Base-by-base conservation (phyloP, 1,284 basidiomycete species). In the Apiotrichum akiyoshidainum region DNA sequence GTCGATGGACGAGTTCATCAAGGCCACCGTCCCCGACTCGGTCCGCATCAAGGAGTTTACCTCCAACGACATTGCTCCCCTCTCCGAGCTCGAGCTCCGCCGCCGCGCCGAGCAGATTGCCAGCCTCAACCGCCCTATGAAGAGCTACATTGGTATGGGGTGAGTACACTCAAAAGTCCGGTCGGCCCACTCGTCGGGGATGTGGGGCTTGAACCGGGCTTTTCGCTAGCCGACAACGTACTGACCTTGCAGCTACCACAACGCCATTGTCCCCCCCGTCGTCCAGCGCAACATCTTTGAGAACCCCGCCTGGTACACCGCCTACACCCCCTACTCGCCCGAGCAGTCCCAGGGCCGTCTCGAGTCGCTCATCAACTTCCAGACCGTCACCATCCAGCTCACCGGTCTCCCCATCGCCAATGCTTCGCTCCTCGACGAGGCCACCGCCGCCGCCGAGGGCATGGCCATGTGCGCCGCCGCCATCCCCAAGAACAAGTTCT, bases 291-390 rank as follows among this genome's bases (percentile, higher is more conserved):
- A 95, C 74, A 90, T 95, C 63, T 87, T 92, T 80, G 94, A 99
- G 79, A 98, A 96, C 75, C 95, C 94, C 26, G 90, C 88, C 12
- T 99, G 95, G 95, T 98, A 98, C 79, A 98, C 94, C 4, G 92
- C 90, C 52, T 98, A 98, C 78, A 97, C 93, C 2, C 94, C 95
- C 1, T 83, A 81, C 66, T 76, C 74, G 17, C 76, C 77, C 22
- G 76, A 77, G 64, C 77, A 77, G 65, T 75, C 76, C 37, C 78
- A 78, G 67, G 75, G 92, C 54, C 92, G 95, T 61, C 84, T 99
- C 57, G 95, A 99, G 77, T 97, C 93, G 7, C 84, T 99, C 50
- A 85, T 99, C 74, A 99, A 99, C 79, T 99, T 87, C 76, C 95
- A 99, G 80, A 93, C 93, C 3, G 92, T 99, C 87, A 85, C 95